Evolutionary conservation across 2,329 filamentous ascomycete genomes (phyloP).

Genomic region (Beauveria varroae): DNA sequence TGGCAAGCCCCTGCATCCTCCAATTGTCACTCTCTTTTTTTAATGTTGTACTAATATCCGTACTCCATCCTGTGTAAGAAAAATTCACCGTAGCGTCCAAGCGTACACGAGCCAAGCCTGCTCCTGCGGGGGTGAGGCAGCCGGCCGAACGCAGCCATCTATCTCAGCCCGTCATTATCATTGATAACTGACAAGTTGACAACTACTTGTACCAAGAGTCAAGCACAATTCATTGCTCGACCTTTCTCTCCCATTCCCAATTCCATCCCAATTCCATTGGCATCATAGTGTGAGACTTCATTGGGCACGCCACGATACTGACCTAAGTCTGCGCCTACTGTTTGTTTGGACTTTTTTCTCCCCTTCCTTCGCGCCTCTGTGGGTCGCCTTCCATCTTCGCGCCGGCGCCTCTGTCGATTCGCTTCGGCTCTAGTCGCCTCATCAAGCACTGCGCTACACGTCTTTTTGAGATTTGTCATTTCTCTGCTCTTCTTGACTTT

Average conservation of each 20-base stretch:
- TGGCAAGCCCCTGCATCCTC: neutral
- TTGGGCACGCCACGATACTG: neutral
- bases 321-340: too few relatives aligned
- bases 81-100: neutral
- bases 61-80: neutral
- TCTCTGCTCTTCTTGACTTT: too few relatives aligned
- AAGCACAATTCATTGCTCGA: neutral
- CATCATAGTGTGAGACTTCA: neutral
- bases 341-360: too few relatives aligned
- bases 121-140: neutral
- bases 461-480: too few relatives aligned
- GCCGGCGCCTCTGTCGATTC: neutral
- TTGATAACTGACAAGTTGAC: neutral
- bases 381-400: neutral
- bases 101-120: neutral
- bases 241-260: neutral
- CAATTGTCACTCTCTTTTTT: neutral
- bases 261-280: neutral
- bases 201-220: neutral
- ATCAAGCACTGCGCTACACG: neutral
- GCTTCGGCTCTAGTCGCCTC: neutral
- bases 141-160: neutral
- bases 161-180: neutral
- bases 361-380: too few relatives aligned
- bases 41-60: too few relatives aligned